Evolutionary conservation across 306 rosid genomes (phyloP).

Genomic region (Sophora flavescens): DNA sequence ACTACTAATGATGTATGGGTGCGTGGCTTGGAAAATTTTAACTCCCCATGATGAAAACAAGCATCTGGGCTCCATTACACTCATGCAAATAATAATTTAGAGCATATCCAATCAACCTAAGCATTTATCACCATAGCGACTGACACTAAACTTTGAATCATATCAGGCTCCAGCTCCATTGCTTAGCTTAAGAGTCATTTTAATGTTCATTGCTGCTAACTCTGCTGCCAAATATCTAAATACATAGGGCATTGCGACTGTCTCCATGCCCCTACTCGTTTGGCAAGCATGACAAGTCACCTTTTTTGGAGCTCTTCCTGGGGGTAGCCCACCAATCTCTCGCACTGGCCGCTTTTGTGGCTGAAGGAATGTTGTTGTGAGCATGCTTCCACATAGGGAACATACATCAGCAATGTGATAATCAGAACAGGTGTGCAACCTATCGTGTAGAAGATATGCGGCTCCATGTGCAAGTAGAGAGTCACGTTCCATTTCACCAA

Average conservation of each 20-base stretch:
- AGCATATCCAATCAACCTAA: constrained; percentile 24
- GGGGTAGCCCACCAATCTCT: constrained; percentile 72
- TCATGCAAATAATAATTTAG: constrained; percentile 25
- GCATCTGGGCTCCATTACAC: constrained; percentile 16
- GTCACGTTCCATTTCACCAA: constrained; percentile 99
- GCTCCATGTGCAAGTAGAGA: constrained; percentile 99
- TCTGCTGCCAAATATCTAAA: constrained; percentile 93
- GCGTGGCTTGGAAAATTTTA: constrained; percentile 28
- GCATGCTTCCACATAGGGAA: constrained; percentile 85
- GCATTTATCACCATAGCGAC: background rate
- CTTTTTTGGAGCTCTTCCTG: constrained; percentile 64
- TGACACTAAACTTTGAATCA: constrained; percentile 14
- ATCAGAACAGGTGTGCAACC: constrained; percentile 94
- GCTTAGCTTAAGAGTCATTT: constrained; percentile 74
- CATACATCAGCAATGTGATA: constrained; percentile 93
- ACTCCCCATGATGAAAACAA: constrained; percentile 27
- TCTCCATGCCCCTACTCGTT: constrained; percentile 89
- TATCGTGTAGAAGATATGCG: constrained; percentile 86
- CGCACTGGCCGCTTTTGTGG: constrained; percentile 58
- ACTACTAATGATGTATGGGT: background rate
- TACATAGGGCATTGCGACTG: constrained; percentile 93
- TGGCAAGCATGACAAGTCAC: constrained; percentile 77
- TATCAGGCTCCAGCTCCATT: constrained; percentile 51
- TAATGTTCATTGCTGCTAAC: constrained; percentile 95
- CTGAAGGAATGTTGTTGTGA: constrained; percentile 65